These are phyloP conservation scores for Euphrasia confusa DNA, from an alignment of 257 asterid species.

Conservation along the genomic window DNA sequence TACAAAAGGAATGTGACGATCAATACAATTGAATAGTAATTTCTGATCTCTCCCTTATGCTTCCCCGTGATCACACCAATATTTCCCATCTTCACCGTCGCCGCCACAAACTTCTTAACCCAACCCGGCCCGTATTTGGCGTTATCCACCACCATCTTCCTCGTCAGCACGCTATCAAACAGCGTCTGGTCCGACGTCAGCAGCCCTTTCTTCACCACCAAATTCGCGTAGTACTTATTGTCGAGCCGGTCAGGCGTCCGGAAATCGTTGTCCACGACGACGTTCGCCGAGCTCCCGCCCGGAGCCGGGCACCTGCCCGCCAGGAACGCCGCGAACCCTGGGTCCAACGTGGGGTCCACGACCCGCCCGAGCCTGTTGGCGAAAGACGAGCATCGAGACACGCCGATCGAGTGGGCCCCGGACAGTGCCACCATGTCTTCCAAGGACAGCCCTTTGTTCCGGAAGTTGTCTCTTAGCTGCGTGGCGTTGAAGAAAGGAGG, in stretches of 20 bases:
- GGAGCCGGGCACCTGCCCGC: constrained; percentile 28
- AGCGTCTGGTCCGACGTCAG: constrained; percentile 40
- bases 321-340: constrained; percentile 32
- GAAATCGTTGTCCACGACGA: constrained; percentile 24
- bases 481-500: constrained; percentile 38
- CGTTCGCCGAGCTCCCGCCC: background rate
- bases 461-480: constrained; percentile 38
- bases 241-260: constrained; percentile 30
- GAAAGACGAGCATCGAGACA: constrained; percentile 48
- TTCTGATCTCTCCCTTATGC: constrained; percentile 41
- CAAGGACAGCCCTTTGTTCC: constrained; percentile 43
- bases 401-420: constrained; percentile 58
- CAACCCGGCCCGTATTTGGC: constrained; percentile 24
- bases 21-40: no score
- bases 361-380: constrained; percentile 30
- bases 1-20: no score
- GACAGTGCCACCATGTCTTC: constrained; percentile 71
- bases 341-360: constrained; percentile 45
- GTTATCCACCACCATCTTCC: constrained; percentile 30
- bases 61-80: constrained; percentile 37
- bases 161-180: constrained; percentile 30
- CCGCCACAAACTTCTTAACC: constrained; percentile 37
- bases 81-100: constrained; percentile 44
- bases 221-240: constrained; percentile 30
- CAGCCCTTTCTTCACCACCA: constrained; percentile 29